phyloP scores from a whole-genome alignment of 1,284 basidiomycete genomes.

The Pseudozyma thailandica region DNA sequence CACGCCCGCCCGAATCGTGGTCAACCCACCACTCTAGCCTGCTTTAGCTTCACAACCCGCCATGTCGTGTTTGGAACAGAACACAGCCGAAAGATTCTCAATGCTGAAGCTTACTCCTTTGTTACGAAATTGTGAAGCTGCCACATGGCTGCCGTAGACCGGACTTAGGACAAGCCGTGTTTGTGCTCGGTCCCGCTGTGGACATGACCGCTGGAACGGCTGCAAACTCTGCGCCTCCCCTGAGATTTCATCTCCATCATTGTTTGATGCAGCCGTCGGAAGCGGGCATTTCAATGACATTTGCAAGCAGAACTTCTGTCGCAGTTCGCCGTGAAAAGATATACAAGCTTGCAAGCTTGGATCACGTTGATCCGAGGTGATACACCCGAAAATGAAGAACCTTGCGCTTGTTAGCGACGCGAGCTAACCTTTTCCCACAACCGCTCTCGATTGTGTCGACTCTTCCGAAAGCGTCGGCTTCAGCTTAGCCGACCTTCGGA shows the following conservation, averaged over 20 bases:
- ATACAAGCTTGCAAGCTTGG: conserved; percentile 1
- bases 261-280: conserved; percentile 18
- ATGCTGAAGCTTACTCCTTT: too few relatives aligned
- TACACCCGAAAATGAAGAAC: conserved; percentile 21
- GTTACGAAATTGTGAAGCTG: too few relatives aligned
- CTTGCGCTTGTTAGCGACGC: conserved; percentile 3
- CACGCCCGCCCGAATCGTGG: too few relatives aligned
- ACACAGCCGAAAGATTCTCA: not conserved
- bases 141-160: too few relatives aligned
- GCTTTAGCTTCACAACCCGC: too few relatives aligned
- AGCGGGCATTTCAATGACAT: not conserved
- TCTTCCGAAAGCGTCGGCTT: not conserved
- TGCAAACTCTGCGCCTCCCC: not conserved
- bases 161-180: not conserved
- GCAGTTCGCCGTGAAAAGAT: conserved; percentile 9
- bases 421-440: not conserved
- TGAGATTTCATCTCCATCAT: conserved; percentile 2
- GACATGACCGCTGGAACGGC: too few relatives aligned
- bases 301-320: not conserved
- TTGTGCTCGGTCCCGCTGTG: too few relatives aligned
- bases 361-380: conserved; percentile 19
- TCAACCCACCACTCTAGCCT: too few relatives aligned
- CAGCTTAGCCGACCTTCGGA: not conserved
- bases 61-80: not conserved
- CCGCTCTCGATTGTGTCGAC: not conserved